Conservation (phyloP, 306 rosid genomes). For the Corylus americana region DNA sequence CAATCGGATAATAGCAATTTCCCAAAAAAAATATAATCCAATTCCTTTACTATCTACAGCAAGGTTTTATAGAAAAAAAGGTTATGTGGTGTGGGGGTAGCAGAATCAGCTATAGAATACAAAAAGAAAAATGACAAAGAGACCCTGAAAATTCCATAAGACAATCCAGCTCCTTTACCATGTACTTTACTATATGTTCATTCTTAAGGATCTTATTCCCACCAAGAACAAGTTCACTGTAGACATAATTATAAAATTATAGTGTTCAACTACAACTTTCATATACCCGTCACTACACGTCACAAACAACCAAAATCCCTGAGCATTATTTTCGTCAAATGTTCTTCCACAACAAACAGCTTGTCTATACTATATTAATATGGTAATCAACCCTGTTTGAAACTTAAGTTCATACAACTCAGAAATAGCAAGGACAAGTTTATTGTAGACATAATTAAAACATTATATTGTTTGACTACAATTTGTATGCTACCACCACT, state of each 20-base stretch:
- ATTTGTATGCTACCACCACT: not conserved
- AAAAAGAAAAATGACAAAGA: not conserved
- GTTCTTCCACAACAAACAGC: constrained; percentile 18
- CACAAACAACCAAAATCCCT: not conserved
- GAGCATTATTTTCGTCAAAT: constrained; percentile 2
- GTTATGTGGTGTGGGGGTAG: not conserved
- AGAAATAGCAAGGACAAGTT: not conserved
- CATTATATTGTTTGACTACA: not conserved
- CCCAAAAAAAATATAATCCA: constrained; percentile 5
- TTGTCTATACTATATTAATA: constrained; percentile 11
- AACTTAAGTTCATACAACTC: constrained; percentile 9
- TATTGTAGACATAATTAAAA: too few species aligned
- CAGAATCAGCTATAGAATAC: not conserved
- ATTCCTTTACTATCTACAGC: not conserved
- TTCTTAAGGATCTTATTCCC: not conserved
- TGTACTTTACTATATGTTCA: not conserved
- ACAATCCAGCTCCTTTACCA: not conserved
- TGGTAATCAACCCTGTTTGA: constrained; percentile 13
- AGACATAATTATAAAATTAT: not conserved
- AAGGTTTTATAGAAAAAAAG: constrained; percentile 1
- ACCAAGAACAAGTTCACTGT: not conserved
- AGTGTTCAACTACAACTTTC: not conserved
- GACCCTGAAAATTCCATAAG: not conserved
- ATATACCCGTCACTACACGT: not conserved
- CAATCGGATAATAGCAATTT: not conserved